These are phyloP conservation scores for Achaetomiella virescens DNA, from an alignment of 495 filamentous ascomycete genomes.

Conservation along the genomic window DNA sequence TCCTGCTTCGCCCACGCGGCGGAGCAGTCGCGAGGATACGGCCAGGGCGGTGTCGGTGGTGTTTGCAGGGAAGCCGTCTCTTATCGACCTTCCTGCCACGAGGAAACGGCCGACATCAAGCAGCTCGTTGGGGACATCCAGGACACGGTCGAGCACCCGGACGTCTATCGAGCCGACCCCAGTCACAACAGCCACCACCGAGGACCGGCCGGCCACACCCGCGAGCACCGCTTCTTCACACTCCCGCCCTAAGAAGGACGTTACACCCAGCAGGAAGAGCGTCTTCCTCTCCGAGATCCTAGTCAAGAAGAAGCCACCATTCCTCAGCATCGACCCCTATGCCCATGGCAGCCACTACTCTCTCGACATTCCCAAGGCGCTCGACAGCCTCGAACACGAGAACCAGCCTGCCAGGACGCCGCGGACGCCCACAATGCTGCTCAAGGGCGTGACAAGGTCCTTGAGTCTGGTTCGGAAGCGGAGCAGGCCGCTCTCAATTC, in stretches of 20 bases:
- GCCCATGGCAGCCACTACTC: constrained; percentile 34
- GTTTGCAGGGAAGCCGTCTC: constrained; percentile 41
- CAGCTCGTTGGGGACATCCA: constrained; percentile 17
- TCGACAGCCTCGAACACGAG: constrained; percentile 19
- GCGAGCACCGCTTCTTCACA: constrained; percentile 25
- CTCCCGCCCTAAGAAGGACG: background rate
- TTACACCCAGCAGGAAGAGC: constrained; percentile 29
- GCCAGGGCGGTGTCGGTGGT: constrained; percentile 46
- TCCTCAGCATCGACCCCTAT: constrained; percentile 45
- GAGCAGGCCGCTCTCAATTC: constrained; percentile 36
- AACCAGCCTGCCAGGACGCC: constrained; percentile 22
- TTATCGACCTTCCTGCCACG: constrained; percentile 37
- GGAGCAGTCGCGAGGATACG: constrained; percentile 41
- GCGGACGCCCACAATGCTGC: constrained; percentile 35
- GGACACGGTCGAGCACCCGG: constrained; percentile 24
- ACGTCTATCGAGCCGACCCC: constrained; percentile 11
- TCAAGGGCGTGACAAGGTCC: constrained; percentile 40
- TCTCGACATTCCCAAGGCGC: constrained; percentile 26
- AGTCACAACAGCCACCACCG: background rate
- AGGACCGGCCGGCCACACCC: constrained; percentile 27
- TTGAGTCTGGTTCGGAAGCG: constrained; percentile 42
- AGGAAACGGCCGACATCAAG: constrained; percentile 36
- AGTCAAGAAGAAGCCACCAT: constrained; percentile 32
- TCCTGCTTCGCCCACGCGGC: constrained; percentile 27
- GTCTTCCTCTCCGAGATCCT: constrained; percentile 31